These are phyloP conservation scores for Sequoiadendron giganteum DNA, from an alignment of 75 land plant genomes.

Conservation along the genomic window DNA sequence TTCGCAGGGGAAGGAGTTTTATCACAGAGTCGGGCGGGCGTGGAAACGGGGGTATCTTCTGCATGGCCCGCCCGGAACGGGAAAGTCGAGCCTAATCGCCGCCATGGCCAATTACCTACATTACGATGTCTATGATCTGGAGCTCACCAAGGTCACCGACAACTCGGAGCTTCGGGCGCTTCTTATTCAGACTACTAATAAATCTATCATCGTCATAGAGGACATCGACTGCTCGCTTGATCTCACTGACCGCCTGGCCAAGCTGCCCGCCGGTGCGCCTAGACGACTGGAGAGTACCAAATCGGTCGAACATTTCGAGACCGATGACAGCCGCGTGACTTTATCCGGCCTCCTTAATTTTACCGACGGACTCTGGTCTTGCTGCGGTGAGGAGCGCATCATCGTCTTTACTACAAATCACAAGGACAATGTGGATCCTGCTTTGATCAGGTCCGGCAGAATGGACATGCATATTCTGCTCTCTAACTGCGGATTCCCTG, in stretches of 20 bases:
- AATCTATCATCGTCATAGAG: constrained; percentile 75
- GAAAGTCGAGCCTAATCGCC: constrained; percentile 66
- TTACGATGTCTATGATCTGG: constrained; percentile 74
- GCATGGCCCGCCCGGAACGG: constrained; percentile 72
- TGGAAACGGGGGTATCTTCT: constrained; percentile 80
- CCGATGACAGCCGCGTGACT: constrained; percentile 41
- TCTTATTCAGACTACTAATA: constrained; percentile 53
- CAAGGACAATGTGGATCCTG: constrained; percentile 57
- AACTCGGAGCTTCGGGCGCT: constrained; percentile 55
- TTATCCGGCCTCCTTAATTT: constrained; percentile 74
- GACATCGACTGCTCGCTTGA: constrained; percentile 80
- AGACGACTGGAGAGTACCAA: background rate
- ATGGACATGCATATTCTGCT: constrained; percentile 78
- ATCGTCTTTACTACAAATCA: constrained; percentile 79
- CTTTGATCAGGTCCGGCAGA: constrained; percentile 61
- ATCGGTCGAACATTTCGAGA: constrained; percentile 7
- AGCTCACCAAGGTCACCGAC: constrained; percentile 52
- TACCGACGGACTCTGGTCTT: constrained; percentile 81
- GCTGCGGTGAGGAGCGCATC: constrained; percentile 76
- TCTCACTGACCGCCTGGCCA: constrained; percentile 28
- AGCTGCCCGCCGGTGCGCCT: background rate
- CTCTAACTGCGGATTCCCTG: constrained; percentile 45
- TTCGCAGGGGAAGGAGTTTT: constrained; percentile 39
- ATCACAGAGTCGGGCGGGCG: constrained; percentile 55
- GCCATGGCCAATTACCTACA: constrained; percentile 68